Percentiles rank a stretch among this genome's conserved stretches.
Evolutionary conservation across 768 basidiomycete genomes (phyloP).

Genomic region (Holtermannia corniformis): DNA sequence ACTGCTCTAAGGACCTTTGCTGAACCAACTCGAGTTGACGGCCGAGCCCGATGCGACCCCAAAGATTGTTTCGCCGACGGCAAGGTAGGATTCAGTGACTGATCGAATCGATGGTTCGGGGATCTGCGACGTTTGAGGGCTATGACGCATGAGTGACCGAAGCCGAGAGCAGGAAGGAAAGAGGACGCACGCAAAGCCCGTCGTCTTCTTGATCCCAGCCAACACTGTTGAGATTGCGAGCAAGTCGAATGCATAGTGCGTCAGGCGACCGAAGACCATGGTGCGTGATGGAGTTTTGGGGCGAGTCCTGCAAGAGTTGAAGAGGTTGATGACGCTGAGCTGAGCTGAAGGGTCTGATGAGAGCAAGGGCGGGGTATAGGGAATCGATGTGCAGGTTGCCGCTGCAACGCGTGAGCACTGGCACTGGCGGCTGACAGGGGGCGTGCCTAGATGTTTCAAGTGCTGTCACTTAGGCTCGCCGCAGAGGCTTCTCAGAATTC

Average conservation of each 20-base stretch:
- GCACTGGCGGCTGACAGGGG: no score
- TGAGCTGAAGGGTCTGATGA: no score
- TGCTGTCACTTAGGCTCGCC: no score
- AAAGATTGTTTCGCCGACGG: slow-evolving; percentile 80
- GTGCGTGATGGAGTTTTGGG: no score
- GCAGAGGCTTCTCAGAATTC: no score
- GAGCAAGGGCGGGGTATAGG: no score
- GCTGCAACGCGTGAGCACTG: no score
- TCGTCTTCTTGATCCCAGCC: slow-evolving; percentile 82
- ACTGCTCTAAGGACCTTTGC: slow-evolving; percentile 12
- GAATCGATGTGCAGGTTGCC: no score
- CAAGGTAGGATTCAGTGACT: slow-evolving; percentile 70
- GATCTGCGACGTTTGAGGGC: slow-evolving; percentile 59
- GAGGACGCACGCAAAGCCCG: slow-evolving; percentile 71
- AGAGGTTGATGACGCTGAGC: no score
- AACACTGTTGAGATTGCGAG: slow-evolving; percentile 77
- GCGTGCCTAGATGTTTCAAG: no score
- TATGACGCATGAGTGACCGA: slow-evolving; percentile 32
- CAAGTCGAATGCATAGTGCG: slow-evolving; percentile 76
- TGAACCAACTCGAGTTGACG: slow-evolving; percentile 73
- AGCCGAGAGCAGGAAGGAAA: neutral
- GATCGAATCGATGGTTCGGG: slow-evolving; percentile 67
- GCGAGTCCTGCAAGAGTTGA: no score
- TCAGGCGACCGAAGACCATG: slow-evolving; percentile 58
- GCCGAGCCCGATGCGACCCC: slow-evolving; percentile 72